These are phyloP conservation scores for Staphylotrichum tortipilum DNA, from an alignment of 495 filamentous ascomycete genomes.

Conservation along the genomic window DNA sequence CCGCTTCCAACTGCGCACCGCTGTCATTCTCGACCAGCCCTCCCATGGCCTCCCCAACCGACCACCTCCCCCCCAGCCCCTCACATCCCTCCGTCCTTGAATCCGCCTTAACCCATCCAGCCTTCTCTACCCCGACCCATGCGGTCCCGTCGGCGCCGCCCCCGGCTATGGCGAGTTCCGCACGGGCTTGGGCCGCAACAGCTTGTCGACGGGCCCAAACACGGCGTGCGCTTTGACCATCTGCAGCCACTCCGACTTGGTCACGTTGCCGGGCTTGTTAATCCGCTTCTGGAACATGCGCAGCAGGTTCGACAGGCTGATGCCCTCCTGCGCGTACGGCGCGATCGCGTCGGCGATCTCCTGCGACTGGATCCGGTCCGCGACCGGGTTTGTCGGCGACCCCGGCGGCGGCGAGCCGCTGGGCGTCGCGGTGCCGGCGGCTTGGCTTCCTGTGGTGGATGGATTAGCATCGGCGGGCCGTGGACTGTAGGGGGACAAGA, in stretches of 20 bases:
- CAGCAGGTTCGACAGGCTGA: slow-evolving; percentile 54
- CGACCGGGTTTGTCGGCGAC: too few relatives aligned
- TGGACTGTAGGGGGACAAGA: too few relatives aligned
- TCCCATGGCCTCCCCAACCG: too few relatives aligned
- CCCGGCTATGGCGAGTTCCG: background rate
- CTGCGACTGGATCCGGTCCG: slow-evolving; percentile 33
- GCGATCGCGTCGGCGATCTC: slow-evolving; percentile 52
- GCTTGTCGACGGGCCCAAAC: slow-evolving; percentile 22
- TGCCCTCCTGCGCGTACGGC: slow-evolving; percentile 48
- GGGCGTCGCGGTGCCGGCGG: slow-evolving; percentile 25
- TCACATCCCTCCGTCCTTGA: too few relatives aligned
- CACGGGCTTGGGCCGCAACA: slow-evolving; percentile 37
- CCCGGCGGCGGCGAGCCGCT: slow-evolving; percentile 14
- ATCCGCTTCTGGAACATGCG: slow-evolving; percentile 53
- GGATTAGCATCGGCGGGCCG: too few relatives aligned
- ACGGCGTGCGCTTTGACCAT: slow-evolving; percentile 44
- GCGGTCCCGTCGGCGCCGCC: too few relatives aligned
- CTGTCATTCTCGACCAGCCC: too few relatives aligned
- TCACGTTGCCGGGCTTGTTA: slow-evolving; percentile 34
- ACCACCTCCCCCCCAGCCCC: too few relatives aligned
- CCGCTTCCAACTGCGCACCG: too few relatives aligned
- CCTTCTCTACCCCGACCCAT: too few relatives aligned
- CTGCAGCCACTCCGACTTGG: slow-evolving; percentile 41
- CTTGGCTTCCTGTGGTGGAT: slow-evolving; percentile 10
- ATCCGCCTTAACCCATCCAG: too few relatives aligned